Percentiles rank a stretch among this genome's conserved stretches.
These are phyloP conservation scores for Thelephora ganbajun DNA, from an alignment of 768 basidiomycete species.

Conservation along the genomic window DNA sequence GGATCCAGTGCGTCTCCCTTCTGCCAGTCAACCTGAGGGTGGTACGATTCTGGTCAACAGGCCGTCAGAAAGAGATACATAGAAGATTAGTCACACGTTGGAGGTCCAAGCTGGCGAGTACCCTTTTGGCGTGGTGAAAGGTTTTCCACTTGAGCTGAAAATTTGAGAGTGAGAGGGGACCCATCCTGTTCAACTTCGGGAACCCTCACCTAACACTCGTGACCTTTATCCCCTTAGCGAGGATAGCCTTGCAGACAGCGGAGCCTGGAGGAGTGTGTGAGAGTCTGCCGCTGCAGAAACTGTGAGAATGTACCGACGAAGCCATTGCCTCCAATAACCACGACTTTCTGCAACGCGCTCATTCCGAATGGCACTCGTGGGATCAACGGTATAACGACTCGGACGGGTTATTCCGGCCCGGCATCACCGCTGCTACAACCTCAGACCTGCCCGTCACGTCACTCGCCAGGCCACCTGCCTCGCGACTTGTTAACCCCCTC, in stretches of 20 bases:
- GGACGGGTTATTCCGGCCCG: too few species aligned
- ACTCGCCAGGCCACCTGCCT: not conserved
- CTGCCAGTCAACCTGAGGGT: constrained; percentile 71
- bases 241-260: constrained; percentile 79
- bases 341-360: constrained; percentile 37
- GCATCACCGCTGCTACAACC: too few species aligned
- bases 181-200: not conserved
- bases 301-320: constrained; percentile 61
- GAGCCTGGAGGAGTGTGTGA: constrained; percentile 45
- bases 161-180: not conserved
- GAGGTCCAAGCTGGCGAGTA: constrained; percentile 79
- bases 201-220: constrained; percentile 68
- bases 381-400: too few species aligned
- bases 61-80: not conserved
- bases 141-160: constrained; percentile 68
- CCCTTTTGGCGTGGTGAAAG: constrained; percentile 81
- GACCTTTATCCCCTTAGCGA: constrained; percentile 74
- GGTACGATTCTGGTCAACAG: constrained; percentile 4
- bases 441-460: too few species aligned
- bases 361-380: not conserved
- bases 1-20: constrained; percentile 73
- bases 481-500: not conserved
- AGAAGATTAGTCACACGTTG: constrained; percentile 32
- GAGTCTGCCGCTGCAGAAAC: not conserved
- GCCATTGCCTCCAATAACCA: constrained; percentile 98